phyloP scores from a whole-genome alignment of 257 asterid genomes.

The Osmanthus fragrans region DNA sequence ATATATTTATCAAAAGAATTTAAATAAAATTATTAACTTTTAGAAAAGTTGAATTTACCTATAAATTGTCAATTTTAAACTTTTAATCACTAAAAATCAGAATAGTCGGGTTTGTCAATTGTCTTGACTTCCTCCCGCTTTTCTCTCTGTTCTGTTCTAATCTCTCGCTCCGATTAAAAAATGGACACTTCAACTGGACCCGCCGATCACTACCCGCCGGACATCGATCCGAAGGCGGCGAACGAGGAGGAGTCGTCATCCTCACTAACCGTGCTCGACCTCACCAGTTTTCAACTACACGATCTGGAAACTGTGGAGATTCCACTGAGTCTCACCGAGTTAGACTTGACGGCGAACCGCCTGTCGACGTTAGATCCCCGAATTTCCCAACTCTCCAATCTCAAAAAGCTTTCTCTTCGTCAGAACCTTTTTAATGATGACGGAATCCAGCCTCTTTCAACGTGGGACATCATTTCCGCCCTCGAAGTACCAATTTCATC shows the following conservation, averaged over 20 bases:
- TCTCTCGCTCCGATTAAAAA: not conserved
- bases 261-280: slow-evolving; percentile 48
- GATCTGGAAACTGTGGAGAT: slow-evolving; percentile 81
- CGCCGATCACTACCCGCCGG: slow-evolving; percentile 20
- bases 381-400: slow-evolving; percentile 65
- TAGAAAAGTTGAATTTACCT: too few relatives aligned
- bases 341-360: slow-evolving; percentile 93
- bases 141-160: too few relatives aligned
- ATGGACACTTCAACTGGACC: not conserved
- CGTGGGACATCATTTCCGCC: slow-evolving; percentile 63
- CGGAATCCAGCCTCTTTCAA: slow-evolving; percentile 62
- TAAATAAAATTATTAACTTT: too few relatives aligned
- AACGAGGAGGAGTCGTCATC: slow-evolving; percentile 34
- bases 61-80: too few relatives aligned
- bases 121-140: too few relatives aligned
- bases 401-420: slow-evolving; percentile 85
- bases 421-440: slow-evolving; percentile 78
- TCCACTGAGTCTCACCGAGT: slow-evolving; percentile 59
- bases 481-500: slow-evolving; percentile 54
- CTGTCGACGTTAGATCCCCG: slow-evolving; percentile 82
- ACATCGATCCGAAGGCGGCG: slow-evolving; percentile 28
- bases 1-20: too few relatives aligned
- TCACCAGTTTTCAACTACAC: slow-evolving; percentile 84
- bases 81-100: too few relatives aligned
- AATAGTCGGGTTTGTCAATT: too few relatives aligned